A percentile compares a stretch with the other conserved stretches of the same genome.
Evolutionary conservation across 768 basidiomycete genomes (phyloP).

Genomic region (Panus rudis): DNA sequence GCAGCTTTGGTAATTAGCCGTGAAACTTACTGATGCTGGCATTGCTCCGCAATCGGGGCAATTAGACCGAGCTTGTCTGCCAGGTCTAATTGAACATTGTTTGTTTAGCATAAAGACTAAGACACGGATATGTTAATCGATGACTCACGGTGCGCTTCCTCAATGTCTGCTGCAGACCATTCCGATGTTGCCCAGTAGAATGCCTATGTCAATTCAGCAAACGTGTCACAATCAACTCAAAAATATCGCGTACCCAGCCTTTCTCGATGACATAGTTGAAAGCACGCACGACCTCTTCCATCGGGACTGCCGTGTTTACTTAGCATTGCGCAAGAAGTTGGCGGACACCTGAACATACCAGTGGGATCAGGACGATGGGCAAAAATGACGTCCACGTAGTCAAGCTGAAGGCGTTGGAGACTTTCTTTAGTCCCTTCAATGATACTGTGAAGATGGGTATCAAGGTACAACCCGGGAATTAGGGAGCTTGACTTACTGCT

Average conservation of each 20-base stretch:
- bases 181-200: constrained; percentile 74
- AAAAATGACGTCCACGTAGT: constrained; percentile 69
- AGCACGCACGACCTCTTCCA: constrained; percentile 76
- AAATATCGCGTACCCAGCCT: constrained; percentile 43
- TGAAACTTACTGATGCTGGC: constrained; percentile 64
- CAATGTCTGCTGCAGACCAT: constrained; percentile 55
- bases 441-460: constrained; percentile 35
- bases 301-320: constrained; percentile 32
- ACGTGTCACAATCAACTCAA: constrained; percentile 7
- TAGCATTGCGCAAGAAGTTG: not conserved
- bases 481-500: constrained; percentile 38
- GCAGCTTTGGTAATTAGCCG: constrained; percentile 29
- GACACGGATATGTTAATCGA: not conserved
- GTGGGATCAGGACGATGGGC: constrained; percentile 64
- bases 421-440: constrained; percentile 68
- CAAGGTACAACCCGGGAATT: not conserved
- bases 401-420: constrained; percentile 60
- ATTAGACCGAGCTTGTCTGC: constrained; percentile 61
- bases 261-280: constrained; percentile 76
- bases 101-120: not conserved
- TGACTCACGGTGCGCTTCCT: constrained; percentile 49
- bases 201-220: constrained; percentile 37
- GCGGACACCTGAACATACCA: constrained; percentile 24
- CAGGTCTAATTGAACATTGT: constrained; percentile 36
- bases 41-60: constrained; percentile 71